phyloP scores from a whole-genome alignment of 1,284 basidiomycete genomes.

The Rugosomyces carneus region DNA sequence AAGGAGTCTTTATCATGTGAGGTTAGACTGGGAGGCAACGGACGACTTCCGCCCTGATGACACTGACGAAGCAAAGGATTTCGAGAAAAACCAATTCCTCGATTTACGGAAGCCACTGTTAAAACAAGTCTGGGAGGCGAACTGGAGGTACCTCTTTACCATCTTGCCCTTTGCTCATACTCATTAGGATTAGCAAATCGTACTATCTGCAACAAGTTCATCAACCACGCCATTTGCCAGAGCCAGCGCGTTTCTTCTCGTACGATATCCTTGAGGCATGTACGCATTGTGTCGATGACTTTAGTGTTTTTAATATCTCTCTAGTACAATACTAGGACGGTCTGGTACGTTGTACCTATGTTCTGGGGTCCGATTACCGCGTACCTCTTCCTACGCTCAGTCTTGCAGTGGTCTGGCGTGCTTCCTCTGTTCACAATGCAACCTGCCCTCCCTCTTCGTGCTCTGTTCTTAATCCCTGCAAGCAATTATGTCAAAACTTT shows the following conservation, averaged over 20 bases:
- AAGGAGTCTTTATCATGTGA: not conserved
- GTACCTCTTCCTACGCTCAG: slow-evolving; percentile 78
- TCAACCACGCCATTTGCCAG: slow-evolving; percentile 85
- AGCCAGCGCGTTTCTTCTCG: slow-evolving; percentile 87
- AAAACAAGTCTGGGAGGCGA: slow-evolving; percentile 77
- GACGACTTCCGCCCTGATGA: slow-evolving; percentile 89
- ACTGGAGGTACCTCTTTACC: slow-evolving; percentile 55
- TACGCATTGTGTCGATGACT: not conserved
- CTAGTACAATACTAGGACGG: slow-evolving; percentile 79
- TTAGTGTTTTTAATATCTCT: not conserved
- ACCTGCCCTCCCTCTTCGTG: slow-evolving; percentile 49
- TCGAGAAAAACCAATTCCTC: slow-evolving; percentile 87
- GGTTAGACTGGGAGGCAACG: slow-evolving; percentile 75
- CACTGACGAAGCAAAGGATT: slow-evolving; percentile 75
- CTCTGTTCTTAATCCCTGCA: slow-evolving; percentile 39
- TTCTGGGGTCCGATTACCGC: slow-evolving; percentile 88
- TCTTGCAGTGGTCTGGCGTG: slow-evolving; percentile 73
- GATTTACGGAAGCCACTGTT: slow-evolving; percentile 87
- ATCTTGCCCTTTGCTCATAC: not conserved
- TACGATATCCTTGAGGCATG: slow-evolving; percentile 75
- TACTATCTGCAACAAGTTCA: slow-evolving; percentile 98
- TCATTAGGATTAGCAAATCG: slow-evolving; percentile 57
- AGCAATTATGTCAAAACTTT: slow-evolving; percentile 45
- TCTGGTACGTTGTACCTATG: slow-evolving; percentile 92
- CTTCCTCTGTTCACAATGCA: slow-evolving; percentile 51